Evolutionary conservation across 331 rosid genomes (phyloP).

Genomic region (Saraca asoca): DNA sequence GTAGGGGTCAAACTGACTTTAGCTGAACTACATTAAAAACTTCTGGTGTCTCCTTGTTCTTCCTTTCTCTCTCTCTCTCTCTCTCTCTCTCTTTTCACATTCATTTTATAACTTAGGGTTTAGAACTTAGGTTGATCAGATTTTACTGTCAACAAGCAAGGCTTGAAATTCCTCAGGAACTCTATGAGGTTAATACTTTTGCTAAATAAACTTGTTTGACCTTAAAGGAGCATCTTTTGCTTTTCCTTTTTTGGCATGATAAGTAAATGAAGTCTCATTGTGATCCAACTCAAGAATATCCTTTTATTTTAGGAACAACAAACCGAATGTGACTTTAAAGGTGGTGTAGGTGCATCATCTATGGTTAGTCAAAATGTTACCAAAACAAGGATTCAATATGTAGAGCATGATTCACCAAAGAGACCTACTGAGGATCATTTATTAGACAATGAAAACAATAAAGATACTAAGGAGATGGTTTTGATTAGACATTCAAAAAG

Average conservation of each 20-base stretch:
- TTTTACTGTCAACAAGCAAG: no score
- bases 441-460: constrained; percentile 52
- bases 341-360: constrained; percentile 78
- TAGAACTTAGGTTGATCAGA: no score
- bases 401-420: constrained; percentile 48
- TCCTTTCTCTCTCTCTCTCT: no score
- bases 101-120: no score
- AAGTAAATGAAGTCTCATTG: constrained; percentile 8
- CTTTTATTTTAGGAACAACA: constrained; percentile 56
- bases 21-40: no score
- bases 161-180: constrained; percentile 78
- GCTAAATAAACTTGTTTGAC: constrained; percentile 5
- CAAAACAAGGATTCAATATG: constrained; percentile 42
- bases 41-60: no score
- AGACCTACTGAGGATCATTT: constrained; percentile 49
- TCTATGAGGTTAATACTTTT: constrained; percentile 52
- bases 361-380: constrained; percentile 45
- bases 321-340: constrained; percentile 68
- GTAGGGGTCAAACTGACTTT: no score
- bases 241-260: constrained; percentile 15
- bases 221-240: constrained; percentile 27
- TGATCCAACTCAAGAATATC: constrained; percentile 11
- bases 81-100: no score
- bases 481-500: constrained; percentile 75
- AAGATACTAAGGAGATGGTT: constrained; percentile 43